These are phyloP conservation scores for Fusarium torreyae DNA, from an alignment of 2,329 filamentous ascomycete genomes.

Conservation along the genomic window DNA sequence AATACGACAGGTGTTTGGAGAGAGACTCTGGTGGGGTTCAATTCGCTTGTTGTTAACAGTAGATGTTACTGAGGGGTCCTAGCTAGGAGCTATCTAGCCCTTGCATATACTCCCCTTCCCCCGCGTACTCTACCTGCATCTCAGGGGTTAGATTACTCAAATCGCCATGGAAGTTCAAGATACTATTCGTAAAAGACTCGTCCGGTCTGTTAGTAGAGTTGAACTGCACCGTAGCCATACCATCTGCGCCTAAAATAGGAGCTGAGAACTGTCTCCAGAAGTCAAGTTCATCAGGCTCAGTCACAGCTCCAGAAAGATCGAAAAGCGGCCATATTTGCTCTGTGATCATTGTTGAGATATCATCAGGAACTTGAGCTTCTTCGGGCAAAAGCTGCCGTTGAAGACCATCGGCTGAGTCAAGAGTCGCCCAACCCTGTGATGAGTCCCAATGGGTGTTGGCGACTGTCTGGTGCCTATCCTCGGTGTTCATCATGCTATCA, in stretches of 20 bases:
- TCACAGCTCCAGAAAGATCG: neutral
- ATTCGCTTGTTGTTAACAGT: too few species aligned
- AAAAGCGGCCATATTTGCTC: conserved; percentile 10
- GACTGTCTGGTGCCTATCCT: too few species aligned
- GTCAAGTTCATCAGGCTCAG: conserved; percentile 3
- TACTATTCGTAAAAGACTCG: conserved; percentile 9
- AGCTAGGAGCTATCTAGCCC: too few species aligned
- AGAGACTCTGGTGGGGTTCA: too few species aligned
- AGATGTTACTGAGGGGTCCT: too few species aligned
- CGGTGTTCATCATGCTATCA: too few species aligned
- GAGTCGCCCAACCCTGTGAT: too few species aligned
- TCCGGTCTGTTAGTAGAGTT: neutral
- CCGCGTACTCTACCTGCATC: neutral
- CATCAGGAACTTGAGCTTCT: too few species aligned
- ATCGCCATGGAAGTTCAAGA: conserved; percentile 18
- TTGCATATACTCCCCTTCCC: neutral
- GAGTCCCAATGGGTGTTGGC: too few species aligned
- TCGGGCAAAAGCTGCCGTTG: too few species aligned
- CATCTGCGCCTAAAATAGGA: conserved; percentile 7
- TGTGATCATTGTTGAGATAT: neutral
- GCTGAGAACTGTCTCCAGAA: conserved; percentile 20
- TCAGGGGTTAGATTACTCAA: neutral
- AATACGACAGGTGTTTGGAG: too few species aligned
- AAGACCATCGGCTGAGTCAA: too few species aligned
- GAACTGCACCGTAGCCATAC: neutral